Conservation (phyloP, 306 rosid species). For the Vigna hirtella region DNA sequence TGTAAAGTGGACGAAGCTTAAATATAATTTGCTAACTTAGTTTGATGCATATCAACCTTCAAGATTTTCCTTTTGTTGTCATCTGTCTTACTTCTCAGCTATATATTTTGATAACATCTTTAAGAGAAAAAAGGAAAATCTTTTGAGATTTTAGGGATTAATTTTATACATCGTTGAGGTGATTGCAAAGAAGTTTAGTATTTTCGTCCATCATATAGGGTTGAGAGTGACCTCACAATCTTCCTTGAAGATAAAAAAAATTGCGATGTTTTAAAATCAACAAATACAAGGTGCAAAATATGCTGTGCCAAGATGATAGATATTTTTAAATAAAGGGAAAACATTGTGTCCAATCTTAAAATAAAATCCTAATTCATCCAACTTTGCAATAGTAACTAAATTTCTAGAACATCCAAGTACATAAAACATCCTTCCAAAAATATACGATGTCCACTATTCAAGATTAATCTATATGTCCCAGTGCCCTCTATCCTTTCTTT, state of each 20-base stretch:
- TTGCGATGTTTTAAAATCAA: slow-evolving; percentile 13
- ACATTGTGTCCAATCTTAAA: too few species aligned
- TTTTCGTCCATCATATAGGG: not conserved
- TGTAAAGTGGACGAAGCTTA: slow-evolving; percentile 1
- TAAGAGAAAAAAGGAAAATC: not conserved
- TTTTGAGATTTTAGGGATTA: not conserved
- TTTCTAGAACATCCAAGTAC: too few species aligned
- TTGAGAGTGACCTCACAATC: not conserved
- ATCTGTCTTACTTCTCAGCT: not conserved
- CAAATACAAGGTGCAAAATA: not conserved
- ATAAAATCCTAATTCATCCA: too few species aligned
- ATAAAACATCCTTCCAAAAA: too few species aligned
- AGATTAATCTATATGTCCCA: too few species aligned
- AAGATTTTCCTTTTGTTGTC: not conserved
- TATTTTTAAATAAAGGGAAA: not conserved
- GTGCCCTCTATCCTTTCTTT: too few species aligned
- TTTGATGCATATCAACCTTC: slow-evolving; percentile 24
- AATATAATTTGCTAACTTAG: not conserved
- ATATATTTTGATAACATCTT: slow-evolving; percentile 16
- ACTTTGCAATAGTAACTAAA: too few species aligned
- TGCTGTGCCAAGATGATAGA: not conserved
- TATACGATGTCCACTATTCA: too few species aligned
- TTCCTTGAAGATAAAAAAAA: slow-evolving; percentile 1
- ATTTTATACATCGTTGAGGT: too few species aligned
- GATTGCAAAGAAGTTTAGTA: too few species aligned